Percentiles rank a stretch among this genome's conserved stretches.
phyloP scores from a whole-genome alignment of 2,329 filamentous ascomycete genomes.

The Gnomoniopsis sp. region DNA sequence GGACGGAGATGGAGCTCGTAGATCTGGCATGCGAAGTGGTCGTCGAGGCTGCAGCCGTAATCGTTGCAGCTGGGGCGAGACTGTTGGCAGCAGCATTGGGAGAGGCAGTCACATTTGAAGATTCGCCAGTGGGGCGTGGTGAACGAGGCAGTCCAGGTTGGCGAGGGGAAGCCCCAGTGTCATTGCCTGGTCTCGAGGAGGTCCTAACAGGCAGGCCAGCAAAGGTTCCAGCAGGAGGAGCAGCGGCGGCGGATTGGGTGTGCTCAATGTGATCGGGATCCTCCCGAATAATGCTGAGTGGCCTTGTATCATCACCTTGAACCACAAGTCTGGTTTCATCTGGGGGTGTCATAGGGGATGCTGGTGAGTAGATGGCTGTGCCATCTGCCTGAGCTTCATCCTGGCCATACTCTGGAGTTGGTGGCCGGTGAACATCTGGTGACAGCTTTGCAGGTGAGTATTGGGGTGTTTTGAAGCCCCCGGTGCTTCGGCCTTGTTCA shows the following conservation, averaged over 20 bases:
- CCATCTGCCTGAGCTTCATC: slow-evolving; percentile 23
- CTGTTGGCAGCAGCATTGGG: background rate
- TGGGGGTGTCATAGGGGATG: slow-evolving; percentile 40
- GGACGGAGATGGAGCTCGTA: background rate
- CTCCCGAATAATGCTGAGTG: slow-evolving; percentile 15
- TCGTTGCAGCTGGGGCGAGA: background rate
- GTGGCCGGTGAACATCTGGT: slow-evolving; percentile 32
- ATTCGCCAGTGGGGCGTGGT: background rate
- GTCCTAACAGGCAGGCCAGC: slow-evolving; percentile 2
- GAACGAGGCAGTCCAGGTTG: background rate
- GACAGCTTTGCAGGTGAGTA: slow-evolving; percentile 8
- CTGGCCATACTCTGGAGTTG: slow-evolving; percentile 47
- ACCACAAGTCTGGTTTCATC: slow-evolving; percentile 32
- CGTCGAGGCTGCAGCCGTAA: background rate
- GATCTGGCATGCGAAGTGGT: background rate
- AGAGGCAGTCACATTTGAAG: background rate
- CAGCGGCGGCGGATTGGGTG: background rate
- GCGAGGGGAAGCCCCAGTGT: background rate
- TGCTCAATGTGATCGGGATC: slow-evolving; percentile 7
- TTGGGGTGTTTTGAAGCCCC: slow-evolving; percentile 11
- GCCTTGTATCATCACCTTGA: slow-evolving; percentile 22
- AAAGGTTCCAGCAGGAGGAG: slow-evolving; percentile 2
- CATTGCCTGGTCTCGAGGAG: background rate
- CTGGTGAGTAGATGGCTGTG: slow-evolving; percentile 29
- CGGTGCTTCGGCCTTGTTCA: slow-evolving; percentile 10